Base-by-base conservation (phyloP, 2,329 filamentous ascomycete genomes). In the Zymoseptoria tritici region DNA sequence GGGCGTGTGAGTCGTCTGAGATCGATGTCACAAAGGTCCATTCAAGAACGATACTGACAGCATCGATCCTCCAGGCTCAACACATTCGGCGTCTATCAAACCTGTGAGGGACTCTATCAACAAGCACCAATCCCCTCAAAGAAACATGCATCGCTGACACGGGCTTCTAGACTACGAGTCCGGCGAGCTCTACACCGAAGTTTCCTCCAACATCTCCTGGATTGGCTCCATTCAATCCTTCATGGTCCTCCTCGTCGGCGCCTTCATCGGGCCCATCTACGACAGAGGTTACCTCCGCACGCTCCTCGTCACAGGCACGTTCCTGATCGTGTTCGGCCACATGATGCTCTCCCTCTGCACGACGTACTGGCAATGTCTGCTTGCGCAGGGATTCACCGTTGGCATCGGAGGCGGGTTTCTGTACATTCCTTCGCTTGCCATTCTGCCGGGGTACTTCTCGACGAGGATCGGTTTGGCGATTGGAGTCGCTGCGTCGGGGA, bases 331-430 rank as follows among this genome's bases (percentile, higher is more conserved):
- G 2, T 73, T 81, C 42, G 80, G 79, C 4, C 75, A 78, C 55
- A 81, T 81, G 78, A 81, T 81, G 78, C 69, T 81, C 1, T 77
- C 75, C 49, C 70, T 81, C 6, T 79, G 78, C 59, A 72, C 68
- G 2, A 62, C 71, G 52, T 81, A 79, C 73, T 81, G 76, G 73
- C 78, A 81, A 62, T 74, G 80, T 9, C 70, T 82, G 7, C 75
- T 82, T 16, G 74, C 78, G 1, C 79, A 82, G 63, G 79, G 74
- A 0, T 72, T 81, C 55, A 78, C 77, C 65, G 75, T 79, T 53
- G 78, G 79, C 22, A 70, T 79, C 11, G 79, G 79, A 21, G 72
- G 73, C 0, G 79, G 78, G 2, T 65, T 60, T 49, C 66, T 79
- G 2, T 80, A 78, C 57, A 71, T 80, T 1, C 77, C 78, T 1